phyloP scores from a whole-genome alignment of 1,139 yeast genomes.

The Maudiozyma humilis region DNA sequence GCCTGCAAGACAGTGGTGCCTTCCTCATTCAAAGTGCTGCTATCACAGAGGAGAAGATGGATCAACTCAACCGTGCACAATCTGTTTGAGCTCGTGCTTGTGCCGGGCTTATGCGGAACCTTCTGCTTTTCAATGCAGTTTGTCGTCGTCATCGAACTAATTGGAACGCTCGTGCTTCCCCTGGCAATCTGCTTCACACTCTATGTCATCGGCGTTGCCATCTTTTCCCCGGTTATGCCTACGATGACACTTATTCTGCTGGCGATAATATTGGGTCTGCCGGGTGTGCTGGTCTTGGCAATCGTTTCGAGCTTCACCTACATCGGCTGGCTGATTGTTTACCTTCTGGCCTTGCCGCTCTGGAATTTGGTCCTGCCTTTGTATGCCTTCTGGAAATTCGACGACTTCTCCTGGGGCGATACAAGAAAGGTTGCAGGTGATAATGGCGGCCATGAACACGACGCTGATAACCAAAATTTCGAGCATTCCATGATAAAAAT shows the following conservation, averaged over 20 bases:
- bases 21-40: slow-evolving; percentile 63
- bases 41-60: slow-evolving; percentile 98
- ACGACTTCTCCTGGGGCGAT: slow-evolving; percentile 98
- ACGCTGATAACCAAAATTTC: slow-evolving; percentile 66
- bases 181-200: slow-evolving; percentile 84
- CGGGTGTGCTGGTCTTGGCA: slow-evolving; percentile 78
- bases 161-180: slow-evolving; percentile 88
- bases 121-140: slow-evolving; percentile 97
- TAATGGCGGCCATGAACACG: slow-evolving; percentile 49
- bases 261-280: slow-evolving; percentile 79
- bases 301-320: slow-evolving; percentile 78
- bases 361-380: slow-evolving; percentile 92
- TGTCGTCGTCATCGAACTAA: slow-evolving; percentile 74
- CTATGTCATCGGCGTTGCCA: slow-evolving; percentile 71
- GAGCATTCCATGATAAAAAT: slow-evolving; percentile 80
- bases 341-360: slow-evolving; percentile 75
- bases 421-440: slow-evolving; percentile 81
- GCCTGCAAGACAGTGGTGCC: slow-evolving; percentile 94
- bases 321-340: slow-evolving; percentile 72
- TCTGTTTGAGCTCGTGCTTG: slow-evolving; percentile 80
- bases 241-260: slow-evolving; percentile 68
- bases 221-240: slow-evolving; percentile 78
- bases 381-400: slow-evolving; percentile 94
- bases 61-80: slow-evolving; percentile 95
- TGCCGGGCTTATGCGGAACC: slow-evolving; percentile 90